Evolutionary conservation across 148 eudicot species (phyloP), one percentile per base, ranked within the genome.

Genomic region (Cornus controversa): DNA sequence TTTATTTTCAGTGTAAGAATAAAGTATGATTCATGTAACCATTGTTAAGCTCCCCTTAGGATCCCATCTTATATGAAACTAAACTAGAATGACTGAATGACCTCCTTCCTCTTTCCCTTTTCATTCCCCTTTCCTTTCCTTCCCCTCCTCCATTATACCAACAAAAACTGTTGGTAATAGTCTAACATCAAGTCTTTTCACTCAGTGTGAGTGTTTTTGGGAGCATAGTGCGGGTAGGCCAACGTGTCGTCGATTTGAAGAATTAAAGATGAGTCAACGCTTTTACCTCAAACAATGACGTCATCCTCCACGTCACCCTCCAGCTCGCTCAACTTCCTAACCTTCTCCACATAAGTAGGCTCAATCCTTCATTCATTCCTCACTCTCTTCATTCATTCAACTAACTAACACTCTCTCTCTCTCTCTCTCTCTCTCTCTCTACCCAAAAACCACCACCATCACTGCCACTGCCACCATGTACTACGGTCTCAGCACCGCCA

Each of bases 401-500:
- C 45, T 11, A 18, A 11, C 4, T 11, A 18, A 11, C 20, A 1
- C 57, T 4, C 20, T 47, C 47, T 76, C n/a, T 4, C 79, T 47
- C 64, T 76, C 63, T 64, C 71, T 23, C 4, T 20, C n/a, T 4
- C 79, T 47, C 64, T 76, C 63, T 64, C 71, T 23, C 4, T 20
- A 11, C 20, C 18, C 57, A 27, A 36, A 27, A 8, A 13, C 57
- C 18, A 36, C 84, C 70, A 67, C 76, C 67, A 85, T 86, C n/a
- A n/a, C n/a, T n/a, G n/a, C n/a, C 70, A 67, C 73, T 63, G 80
- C 70, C 67, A 69, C 76, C 67, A 85, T 86, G 89, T 83, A 77
- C 73, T 83, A 77, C 73, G 86, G 84, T 63, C 63, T 69, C 67
- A 73, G 10, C 65, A 45, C 58, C 15, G 18, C 11, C 67, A 36